Evolutionary conservation across 352 stramenopile genomes (phyloP).

Genomic region (Blastocystis sp.): DNA sequence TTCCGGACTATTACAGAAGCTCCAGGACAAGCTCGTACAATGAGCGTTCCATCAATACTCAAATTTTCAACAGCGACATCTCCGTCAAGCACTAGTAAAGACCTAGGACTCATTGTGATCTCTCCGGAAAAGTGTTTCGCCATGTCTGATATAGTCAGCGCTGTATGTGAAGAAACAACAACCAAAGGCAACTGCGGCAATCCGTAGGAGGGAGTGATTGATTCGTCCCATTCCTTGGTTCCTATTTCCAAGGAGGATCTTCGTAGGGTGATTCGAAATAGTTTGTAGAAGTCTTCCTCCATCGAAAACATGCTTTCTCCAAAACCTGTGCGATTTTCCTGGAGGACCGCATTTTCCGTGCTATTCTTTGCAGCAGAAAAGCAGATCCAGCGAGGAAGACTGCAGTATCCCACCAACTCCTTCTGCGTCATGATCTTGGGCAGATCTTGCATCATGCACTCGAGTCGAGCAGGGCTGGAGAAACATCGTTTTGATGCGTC

Average conservation of each 20-base stretch:
- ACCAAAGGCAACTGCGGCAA: background rate
- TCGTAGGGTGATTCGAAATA: background rate
- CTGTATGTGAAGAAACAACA: background rate
- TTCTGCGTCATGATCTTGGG: slow-evolving; percentile 73
- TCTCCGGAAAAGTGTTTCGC: background rate
- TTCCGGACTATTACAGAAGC: background rate
- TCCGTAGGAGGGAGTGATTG: background rate
- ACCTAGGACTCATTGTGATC: background rate
- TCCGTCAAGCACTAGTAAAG: background rate
- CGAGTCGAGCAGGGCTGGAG: slow-evolving; percentile 83
- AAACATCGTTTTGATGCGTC: slow-evolving; percentile 71
- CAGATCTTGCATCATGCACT: slow-evolving; percentile 92
- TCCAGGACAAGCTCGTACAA: background rate
- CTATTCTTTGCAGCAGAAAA: slow-evolving; percentile 71
- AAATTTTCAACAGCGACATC: slow-evolving; percentile 1
- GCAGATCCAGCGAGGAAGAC: slow-evolving; percentile 71
- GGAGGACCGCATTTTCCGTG: slow-evolving; percentile 43
- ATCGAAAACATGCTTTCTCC: slow-evolving; percentile 10
- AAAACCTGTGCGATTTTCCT: slow-evolving; percentile 5
- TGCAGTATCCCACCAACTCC: slow-evolving; percentile 78
- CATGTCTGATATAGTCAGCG: background rate
- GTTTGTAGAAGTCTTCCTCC: slow-evolving; percentile 29
- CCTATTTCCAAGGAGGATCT: background rate
- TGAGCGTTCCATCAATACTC: background rate
- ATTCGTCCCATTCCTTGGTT: background rate